Percentiles rank a stretch among this genome's conserved stretches.
Conservation (phyloP, 1,284 basidiomycete species). For the Pulveroboletus sp. region DNA sequence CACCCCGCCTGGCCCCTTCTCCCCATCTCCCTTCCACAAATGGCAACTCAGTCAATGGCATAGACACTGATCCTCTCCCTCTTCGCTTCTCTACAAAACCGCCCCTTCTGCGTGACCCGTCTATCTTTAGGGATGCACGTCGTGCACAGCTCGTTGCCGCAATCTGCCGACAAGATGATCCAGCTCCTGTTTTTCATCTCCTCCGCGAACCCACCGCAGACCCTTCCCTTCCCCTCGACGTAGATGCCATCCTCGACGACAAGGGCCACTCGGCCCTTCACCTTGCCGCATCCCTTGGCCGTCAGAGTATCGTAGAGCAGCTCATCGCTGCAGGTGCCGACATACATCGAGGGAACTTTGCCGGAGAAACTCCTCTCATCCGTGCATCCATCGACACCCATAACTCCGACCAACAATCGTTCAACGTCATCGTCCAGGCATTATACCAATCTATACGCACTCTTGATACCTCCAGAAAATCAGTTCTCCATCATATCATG, state of each 20-base stretch:
- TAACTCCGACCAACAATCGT: slow-evolving; percentile 77
- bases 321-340: slow-evolving; percentile 78
- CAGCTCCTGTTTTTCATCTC: slow-evolving; percentile 55
- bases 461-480: slow-evolving; percentile 85
- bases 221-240: slow-evolving; percentile 45
- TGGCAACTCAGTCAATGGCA: slow-evolving; percentile 32
- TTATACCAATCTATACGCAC: slow-evolving; percentile 81
- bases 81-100: slow-evolving; percentile 72
- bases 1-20: slow-evolving; percentile 33
- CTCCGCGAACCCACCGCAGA: slow-evolving; percentile 59
- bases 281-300: slow-evolving; percentile 86
- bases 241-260: slow-evolving; percentile 87
- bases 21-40: slow-evolving; percentile 30
- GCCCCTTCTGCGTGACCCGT: slow-evolving; percentile 54
- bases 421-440: slow-evolving; percentile 62
- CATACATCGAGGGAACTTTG: slow-evolving; percentile 85
- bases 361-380: slow-evolving; percentile 93
- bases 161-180: slow-evolving; percentile 67
- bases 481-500: slow-evolving; percentile 93
- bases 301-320: slow-evolving; percentile 62
- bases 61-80: slow-evolving; percentile 38
- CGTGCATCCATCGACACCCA: slow-evolving; percentile 90
- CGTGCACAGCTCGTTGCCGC: slow-evolving; percentile 57
- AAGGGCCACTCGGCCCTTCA: slow-evolving; percentile 95
- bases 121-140: slow-evolving; percentile 59